phyloP scores from a whole-genome alignment of 306 rosid genomes.

The Prunus mongolica region DNA sequence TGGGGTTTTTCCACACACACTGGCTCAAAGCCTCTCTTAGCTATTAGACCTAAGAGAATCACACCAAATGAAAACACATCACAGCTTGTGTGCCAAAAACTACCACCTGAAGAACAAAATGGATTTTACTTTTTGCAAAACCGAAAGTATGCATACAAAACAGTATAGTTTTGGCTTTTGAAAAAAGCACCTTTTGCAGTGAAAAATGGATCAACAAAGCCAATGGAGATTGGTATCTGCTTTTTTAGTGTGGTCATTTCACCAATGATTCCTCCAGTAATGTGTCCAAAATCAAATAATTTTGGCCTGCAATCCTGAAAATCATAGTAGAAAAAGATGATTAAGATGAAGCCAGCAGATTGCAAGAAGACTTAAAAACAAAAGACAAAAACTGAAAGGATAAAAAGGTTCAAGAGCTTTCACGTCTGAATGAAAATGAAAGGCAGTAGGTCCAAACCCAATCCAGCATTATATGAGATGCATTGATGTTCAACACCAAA shows the following conservation, averaged over 20 bases:
- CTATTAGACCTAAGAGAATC: slow-evolving; percentile 45
- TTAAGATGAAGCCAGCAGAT: background rate
- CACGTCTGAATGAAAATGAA: background rate
- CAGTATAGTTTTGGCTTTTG: background rate
- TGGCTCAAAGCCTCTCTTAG: slow-evolving; percentile 34
- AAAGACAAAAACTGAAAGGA: background rate
- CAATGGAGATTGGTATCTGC: slow-evolving; percentile 23
- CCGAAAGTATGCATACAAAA: background rate
- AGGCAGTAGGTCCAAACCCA: slow-evolving; percentile 36
- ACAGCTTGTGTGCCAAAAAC: slow-evolving; percentile 36
- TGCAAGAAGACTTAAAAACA: background rate
- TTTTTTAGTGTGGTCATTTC: slow-evolving; percentile 29
- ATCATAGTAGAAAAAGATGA: background rate
- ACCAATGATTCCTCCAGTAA: slow-evolving; percentile 11
- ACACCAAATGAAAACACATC: slow-evolving; percentile 56
- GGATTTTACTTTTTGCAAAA: background rate
- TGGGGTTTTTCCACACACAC: slow-evolving; percentile 15
- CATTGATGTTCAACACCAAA: slow-evolving; percentile 36
- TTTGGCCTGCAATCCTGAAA: slow-evolving; percentile 55
- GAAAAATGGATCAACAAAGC: slow-evolving; percentile 44
- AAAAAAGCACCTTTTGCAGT: slow-evolving; percentile 32
- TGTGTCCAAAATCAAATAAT: slow-evolving; percentile 32
- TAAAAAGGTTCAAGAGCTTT: too few relatives aligned
- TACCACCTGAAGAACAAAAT: slow-evolving; percentile 23
- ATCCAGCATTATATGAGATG: slow-evolving; percentile 54